Base-by-base conservation (phyloP, 768 basidiomycete genomes). In the Tricholomella constricta region DNA sequence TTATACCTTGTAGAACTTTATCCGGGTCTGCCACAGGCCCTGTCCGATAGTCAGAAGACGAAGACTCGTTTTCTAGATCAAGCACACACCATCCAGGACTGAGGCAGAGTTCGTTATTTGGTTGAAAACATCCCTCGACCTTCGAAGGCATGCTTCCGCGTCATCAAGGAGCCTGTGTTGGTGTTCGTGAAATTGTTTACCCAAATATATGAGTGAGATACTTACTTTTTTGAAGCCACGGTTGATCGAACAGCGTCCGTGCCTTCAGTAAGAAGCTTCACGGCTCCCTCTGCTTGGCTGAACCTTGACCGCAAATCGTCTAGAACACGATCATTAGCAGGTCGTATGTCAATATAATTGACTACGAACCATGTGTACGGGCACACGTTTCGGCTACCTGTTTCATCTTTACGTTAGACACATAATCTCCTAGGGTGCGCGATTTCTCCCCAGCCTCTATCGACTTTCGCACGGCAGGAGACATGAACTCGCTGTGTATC, bases 371-470 rank as follows among this genome's bases (percentile, higher is more conserved):
- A 73, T 92, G 87, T 22, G 86, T 84, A 43, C 78, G 77, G 14
- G 72, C 63, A 70, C 89, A 91, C 3, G 79, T 82, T 14, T 87
- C 87, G 2, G 83, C 88, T 1, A 94, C 91, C 64, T 88, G 81
- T 60, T 76, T 79, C 91, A 94, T 94, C 72, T 86, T 90, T 45
- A 75, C 80, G 58, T 76, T 79, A 14, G 86, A 86, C 22, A 94
- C 89, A 67, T 92, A 94, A 65, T 90, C 89, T 10, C 86, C 89
- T 35, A 94, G 68, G 10, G 86, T 88, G 40, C 91, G 76, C 12
- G 79, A 79, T 49, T 74, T 79, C 51, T 84, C 85, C 3, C 89
- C 91, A 0, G 79, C 75, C 52, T 91, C 88, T 38, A 91, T 88
- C 2, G 86, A 83, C 59, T 78, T 84, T 31, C 87, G 76, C 45